Conservation (phyloP, 108 stramenopile species). For the Skeletonema menzelii region DNA sequence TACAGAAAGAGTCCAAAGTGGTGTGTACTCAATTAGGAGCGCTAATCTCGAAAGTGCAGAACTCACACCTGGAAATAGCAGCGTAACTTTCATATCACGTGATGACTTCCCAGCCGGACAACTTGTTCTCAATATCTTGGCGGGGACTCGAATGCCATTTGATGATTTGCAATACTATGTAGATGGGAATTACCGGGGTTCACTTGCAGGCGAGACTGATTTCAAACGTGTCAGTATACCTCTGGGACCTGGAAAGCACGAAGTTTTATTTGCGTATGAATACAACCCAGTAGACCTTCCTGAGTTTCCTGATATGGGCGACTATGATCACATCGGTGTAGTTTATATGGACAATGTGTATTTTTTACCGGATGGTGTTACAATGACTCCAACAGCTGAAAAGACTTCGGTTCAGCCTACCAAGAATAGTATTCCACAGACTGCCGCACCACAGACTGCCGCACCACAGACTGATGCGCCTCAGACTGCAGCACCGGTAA, state of each 20-base stretch:
- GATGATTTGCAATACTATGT: constrained; percentile 9
- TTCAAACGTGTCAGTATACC: background rate
- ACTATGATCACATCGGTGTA: background rate
- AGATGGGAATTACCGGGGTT: background rate
- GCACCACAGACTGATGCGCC: no score
- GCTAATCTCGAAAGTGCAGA: background rate
- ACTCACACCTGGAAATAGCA: background rate
- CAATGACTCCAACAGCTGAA: background rate
- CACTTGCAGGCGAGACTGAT: background rate
- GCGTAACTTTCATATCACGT: constrained; percentile 5
- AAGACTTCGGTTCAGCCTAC: background rate
- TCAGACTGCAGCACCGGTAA: background rate
- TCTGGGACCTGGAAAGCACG: background rate
- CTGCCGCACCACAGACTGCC: background rate
- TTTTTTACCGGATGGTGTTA: constrained; percentile 4
- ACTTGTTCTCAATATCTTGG: background rate
- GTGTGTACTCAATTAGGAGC: background rate
- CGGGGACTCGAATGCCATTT: constrained; percentile 7
- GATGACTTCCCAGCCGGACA: background rate
- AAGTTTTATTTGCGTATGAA: background rate
- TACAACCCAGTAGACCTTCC: background rate
- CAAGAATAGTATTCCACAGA: background rate
- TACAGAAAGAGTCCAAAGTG: constrained; percentile 4
- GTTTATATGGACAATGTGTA: constrained; percentile 6
- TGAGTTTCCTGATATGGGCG: background rate